Conservation (phyloP, 2,329 filamentous ascomycete species). For the Sporothrix schenckii region DNA sequence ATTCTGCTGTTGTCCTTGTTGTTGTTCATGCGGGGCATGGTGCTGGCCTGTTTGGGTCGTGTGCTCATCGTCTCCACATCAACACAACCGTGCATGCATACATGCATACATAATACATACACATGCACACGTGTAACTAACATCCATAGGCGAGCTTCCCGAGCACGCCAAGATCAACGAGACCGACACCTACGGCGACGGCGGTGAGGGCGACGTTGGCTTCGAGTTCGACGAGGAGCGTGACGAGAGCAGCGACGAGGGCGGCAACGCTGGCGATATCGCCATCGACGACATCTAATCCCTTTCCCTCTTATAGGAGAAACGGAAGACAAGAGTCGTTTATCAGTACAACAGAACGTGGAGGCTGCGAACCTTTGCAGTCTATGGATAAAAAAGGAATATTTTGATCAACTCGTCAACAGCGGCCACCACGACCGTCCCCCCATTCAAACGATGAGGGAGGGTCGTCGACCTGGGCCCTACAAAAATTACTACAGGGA, state of each 20-base stretch:
- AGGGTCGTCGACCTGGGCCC: slow-evolving; percentile 15
- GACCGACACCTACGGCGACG: slow-evolving; percentile 90
- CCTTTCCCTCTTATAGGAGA: slow-evolving; percentile 23
- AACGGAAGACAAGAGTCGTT: slow-evolving; percentile 24
- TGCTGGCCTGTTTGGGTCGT: slow-evolving; percentile 18
- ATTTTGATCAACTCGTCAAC: slow-evolving; percentile 9
- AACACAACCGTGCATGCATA: slow-evolving; percentile 9
- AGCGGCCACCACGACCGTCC: slow-evolving; percentile 16
- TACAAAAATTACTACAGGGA: slow-evolving; percentile 6
- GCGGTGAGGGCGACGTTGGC: slow-evolving; percentile 92
- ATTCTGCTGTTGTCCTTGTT: background rate
- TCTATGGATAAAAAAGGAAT: slow-evolving; percentile 9
- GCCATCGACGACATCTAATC: slow-evolving; percentile 93
- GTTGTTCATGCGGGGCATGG: slow-evolving; percentile 12
- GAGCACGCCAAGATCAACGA: slow-evolving; percentile 99
- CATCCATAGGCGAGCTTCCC: slow-evolving; percentile 75
- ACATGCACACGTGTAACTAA: background rate
- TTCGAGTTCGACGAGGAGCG: slow-evolving; percentile 98
- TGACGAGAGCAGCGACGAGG: slow-evolving; percentile 60
- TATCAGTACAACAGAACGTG: slow-evolving; percentile 10
- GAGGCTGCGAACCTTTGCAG: slow-evolving; percentile 19
- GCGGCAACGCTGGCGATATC: slow-evolving; percentile 61
- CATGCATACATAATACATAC: background rate
- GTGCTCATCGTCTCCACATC: slow-evolving; percentile 16
- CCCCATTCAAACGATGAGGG: background rate